Conservation (phyloP, 1,284 basidiomycete genomes). For the Termitomyces sp. region DNA sequence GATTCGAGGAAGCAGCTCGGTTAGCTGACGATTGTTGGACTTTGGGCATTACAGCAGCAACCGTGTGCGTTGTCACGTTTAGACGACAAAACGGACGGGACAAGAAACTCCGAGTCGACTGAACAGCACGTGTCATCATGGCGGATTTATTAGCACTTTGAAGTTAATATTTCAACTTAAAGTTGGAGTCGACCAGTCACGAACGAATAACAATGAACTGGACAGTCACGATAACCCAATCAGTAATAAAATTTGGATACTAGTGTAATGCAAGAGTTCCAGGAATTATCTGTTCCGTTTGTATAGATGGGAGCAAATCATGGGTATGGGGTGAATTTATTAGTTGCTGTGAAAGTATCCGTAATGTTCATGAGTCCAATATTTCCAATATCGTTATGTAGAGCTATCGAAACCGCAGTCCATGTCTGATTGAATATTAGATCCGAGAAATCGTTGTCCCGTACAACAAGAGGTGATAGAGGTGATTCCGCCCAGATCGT, state of each 20-base stretch:
- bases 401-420: constrained; percentile 39
- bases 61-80: not conserved
- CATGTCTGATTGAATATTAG: constrained; percentile 45
- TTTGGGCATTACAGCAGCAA: constrained; percentile 22
- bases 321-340: constrained; percentile 26
- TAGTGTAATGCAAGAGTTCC: constrained; percentile 7
- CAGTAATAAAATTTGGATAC: constrained; percentile 7
- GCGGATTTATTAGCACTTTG: constrained; percentile 6
- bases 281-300: not conserved
- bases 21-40: constrained; percentile 24
- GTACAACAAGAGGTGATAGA: constrained; percentile 44
- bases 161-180: no score
- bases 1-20: constrained; percentile 25
- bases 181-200: no score
- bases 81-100: constrained; percentile 5
- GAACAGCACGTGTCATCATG: constrained; percentile 13
- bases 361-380: constrained; percentile 41
- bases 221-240: constrained; percentile 3
- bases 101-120: constrained; percentile 7
- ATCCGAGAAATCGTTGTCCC: constrained; percentile 42
- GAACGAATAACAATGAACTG: not conserved
- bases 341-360: constrained; percentile 26
- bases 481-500: constrained; percentile 52
- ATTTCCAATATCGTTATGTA: constrained; percentile 26
- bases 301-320: constrained; percentile 3